Base-by-base conservation (phyloP, 805 yeast species). In the Wickerhamomyces canadensis region DNA sequence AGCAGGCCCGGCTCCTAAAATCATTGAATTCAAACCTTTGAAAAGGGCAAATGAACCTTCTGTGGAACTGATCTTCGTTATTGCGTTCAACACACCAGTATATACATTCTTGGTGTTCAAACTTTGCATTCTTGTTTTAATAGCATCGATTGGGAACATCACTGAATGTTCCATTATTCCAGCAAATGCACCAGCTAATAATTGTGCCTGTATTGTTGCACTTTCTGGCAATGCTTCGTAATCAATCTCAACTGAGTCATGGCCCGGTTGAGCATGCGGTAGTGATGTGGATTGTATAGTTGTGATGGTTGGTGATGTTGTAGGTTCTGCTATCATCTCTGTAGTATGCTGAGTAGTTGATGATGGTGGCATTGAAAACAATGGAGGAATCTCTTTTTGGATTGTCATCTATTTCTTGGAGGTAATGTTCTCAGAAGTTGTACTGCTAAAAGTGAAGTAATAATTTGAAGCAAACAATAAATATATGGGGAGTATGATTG, bases 1-100 rank as follows among this genome's bases (percentile, higher is more conserved):
- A 4, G 98, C 97, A 3, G 98, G 98, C 6, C 98, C 98, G n/a
- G 98, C 97, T 27, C 98, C 98, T 43, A 91, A 57, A 3, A 88
- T 80, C 42, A 93, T 95, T 1, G 96, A 84, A 18, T 87, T 80
- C 14, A 91, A 85, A 38, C 98, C 98, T 55, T 95, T 72, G 95
- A 97, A 91, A 21, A 93, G 71, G 1, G 95, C 84, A 36, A 75
- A 55, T 6, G 91, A 83, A 2, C 98, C 98, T 60, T 91, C 98
- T 14, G 82, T 70, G 13, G 95, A 74, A n/a, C 85, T 72, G 40
- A 93, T 88, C 49, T 73, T 72, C 17, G 87, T 68, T 31, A 87
- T 78, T 18, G 93, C 78, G 31, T 74, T 68, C 19, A 86, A 65
- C 29, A 91, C 72, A 16, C 79, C 71, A 13, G 58, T 34, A 10